Conservation (phyloP, 1,284 basidiomycete species). For the Austropuccinia psidii region DNA sequence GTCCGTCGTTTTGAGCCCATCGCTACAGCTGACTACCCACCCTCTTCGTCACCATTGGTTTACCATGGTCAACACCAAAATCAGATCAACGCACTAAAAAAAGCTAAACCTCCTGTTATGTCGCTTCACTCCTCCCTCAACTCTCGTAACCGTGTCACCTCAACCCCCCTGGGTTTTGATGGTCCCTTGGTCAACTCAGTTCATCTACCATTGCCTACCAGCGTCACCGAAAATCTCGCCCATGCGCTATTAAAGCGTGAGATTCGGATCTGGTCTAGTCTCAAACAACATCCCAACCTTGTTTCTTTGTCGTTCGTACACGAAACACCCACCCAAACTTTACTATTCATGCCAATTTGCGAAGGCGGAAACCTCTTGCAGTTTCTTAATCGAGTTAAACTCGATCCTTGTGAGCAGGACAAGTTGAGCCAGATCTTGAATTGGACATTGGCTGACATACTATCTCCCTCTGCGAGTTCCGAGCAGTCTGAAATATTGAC, state of each 20-base stretch:
- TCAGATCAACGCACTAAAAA: too few relatives aligned
- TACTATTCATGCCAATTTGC: constrained; percentile 73
- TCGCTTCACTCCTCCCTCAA: constrained; percentile 35
- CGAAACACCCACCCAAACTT: constrained; percentile 63
- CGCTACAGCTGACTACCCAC: neutral
- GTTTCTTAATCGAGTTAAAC: constrained; percentile 56
- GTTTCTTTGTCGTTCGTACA: constrained; percentile 68
- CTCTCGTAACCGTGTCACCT: constrained; percentile 33
- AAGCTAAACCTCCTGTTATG: neutral
- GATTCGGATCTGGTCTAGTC: constrained; percentile 66
- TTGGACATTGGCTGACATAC: neutral
- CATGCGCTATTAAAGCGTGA: constrained; percentile 60
- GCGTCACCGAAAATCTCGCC: constrained; percentile 52
- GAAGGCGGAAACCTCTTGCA: constrained; percentile 78
- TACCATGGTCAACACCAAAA: neutral
- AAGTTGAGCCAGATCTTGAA: constrained; percentile 14
- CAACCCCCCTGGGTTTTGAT: constrained; percentile 38
- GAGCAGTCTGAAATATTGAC: neutral
- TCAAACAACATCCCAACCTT: constrained; percentile 60
- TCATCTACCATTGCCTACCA: constrained; percentile 51
- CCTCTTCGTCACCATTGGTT: neutral
- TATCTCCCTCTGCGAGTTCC: constrained; percentile 14
- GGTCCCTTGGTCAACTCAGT: constrained; percentile 52
- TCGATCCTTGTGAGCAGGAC: constrained; percentile 2
- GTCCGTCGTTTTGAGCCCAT: constrained; percentile 49